A percentile compares a stretch with the other conserved stretches of the same genome.
These are phyloP conservation scores for Radiomyces spectabilis DNA, from an alignment of 192 early-diverging fungal genomes.

Conservation along the genomic window DNA sequence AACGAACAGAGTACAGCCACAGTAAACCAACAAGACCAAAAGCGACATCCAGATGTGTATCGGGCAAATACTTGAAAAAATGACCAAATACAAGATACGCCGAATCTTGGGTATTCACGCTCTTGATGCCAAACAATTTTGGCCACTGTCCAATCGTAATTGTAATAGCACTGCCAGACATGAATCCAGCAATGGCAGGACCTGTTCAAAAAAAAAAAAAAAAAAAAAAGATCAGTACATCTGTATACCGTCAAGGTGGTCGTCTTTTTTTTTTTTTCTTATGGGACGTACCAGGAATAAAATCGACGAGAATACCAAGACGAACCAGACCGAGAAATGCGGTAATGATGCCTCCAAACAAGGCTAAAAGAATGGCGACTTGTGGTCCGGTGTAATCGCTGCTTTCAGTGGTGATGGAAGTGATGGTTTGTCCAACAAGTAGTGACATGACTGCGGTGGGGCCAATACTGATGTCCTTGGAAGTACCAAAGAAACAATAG, in stretches of 20 bases:
- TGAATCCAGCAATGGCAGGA: constrained; percentile 78
- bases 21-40: constrained; percentile 44
- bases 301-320: constrained; percentile 84
- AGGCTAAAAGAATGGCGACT: constrained; percentile 56
- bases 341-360: constrained; percentile 69
- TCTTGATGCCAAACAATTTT: constrained; percentile 61
- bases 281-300: constrained; percentile 65
- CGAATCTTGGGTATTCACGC: constrained; percentile 60
- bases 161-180: constrained; percentile 67
- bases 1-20: constrained; percentile 27
- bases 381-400: constrained; percentile 30
- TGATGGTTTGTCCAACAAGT: constrained; percentile 60
- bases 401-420: constrained; percentile 16
- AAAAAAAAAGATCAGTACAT: constrained; percentile 13
- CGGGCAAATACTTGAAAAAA: constrained; percentile 31
- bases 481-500: constrained; percentile 70
- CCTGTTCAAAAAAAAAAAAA: constrained; percentile 76
- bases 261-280: too few relatives aligned
- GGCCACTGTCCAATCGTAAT: constrained; percentile 68
- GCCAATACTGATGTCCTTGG: constrained; percentile 76
- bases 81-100: constrained; percentile 69
- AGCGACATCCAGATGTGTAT: constrained; percentile 46
- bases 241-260: too few relatives aligned
- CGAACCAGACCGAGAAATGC: constrained; percentile 70
- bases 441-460: constrained; percentile 63